Evolutionary conservation across 2,329 filamentous ascomycete genomes (phyloP), one percentile per base, ranked within the genome.

Genomic region (Xylaria sp.): DNA sequence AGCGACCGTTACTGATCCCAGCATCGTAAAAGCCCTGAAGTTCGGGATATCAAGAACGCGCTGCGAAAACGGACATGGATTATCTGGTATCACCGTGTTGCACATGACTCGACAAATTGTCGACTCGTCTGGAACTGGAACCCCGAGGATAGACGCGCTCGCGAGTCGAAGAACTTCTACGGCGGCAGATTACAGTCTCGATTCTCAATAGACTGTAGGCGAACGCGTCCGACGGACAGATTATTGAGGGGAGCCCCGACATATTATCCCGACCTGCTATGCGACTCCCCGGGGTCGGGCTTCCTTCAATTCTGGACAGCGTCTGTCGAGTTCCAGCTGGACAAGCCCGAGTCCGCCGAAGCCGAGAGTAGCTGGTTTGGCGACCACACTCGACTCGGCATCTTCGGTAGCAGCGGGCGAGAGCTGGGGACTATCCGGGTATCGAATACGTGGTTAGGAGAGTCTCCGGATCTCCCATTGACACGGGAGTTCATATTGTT

Each of bases 241-340:
- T 57, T 2, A 5, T 13, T 66, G 13, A 43, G 39, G 2, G 52
- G 23, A 3, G 63, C 58, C 3, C 32, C 52, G 34, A 30, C 50
- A 12, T 66, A 62, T n/a, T 62, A 52, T 50, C 41, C 58, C 12
- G 63, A 66, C 28, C 34, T 66, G 15, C n/a, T 66, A 18, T 56
- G 63, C 43, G 63, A 61, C 25, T 12, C 41, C 1, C 58, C 58
- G 13, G 57, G 57, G 0, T 66, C 58, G 2, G 50, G 58, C 3
- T 66, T 52, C 20, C 34, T 66, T 6, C 63, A 62, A 20, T 66
- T 66, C n/a, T 66, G 58, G 63, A 66, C 58, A 13, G 41, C 52
- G 12, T 41, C 58, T 2, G 52, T 61, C 18, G 15, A 48, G 13
- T 62, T 66, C n/a, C 50, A 28, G 41, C 63, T 66, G 18, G 45